phyloP scores from a whole-genome alignment of 83 land plant species.

The Larix sibirica region DNA sequence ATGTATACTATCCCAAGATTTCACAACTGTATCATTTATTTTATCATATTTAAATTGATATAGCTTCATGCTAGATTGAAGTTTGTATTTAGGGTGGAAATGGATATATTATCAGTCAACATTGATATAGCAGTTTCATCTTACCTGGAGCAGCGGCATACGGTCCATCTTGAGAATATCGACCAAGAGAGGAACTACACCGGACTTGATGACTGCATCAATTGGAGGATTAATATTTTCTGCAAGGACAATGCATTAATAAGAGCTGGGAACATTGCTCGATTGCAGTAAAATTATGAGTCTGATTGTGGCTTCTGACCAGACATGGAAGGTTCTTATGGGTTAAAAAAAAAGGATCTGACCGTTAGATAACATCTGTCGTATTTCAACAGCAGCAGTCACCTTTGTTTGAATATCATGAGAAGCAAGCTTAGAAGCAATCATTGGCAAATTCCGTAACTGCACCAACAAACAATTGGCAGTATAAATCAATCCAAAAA shows the following conservation, averaged over 20 bases:
- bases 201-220: neutral
- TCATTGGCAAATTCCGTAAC: neutral
- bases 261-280: neutral
- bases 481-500: too few species aligned
- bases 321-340: too few species aligned
- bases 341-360: neutral
- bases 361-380: neutral
- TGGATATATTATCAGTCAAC: neutral
- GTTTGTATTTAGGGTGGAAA: too few species aligned
- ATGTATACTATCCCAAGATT: too few species aligned
- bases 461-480: neutral
- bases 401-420: neutral
- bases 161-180: neutral
- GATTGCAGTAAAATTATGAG: too few species aligned
- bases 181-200: constrained; percentile 3
- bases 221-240: constrained; percentile 5
- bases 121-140: neutral
- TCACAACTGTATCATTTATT: too few species aligned
- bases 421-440: neutral
- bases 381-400: neutral
- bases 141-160: constrained; percentile 10
- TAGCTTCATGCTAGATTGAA: too few species aligned
- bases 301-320: too few species aligned
- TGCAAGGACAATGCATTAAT: neutral
- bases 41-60: too few species aligned